Percentiles rank a stretch among this genome's conserved stretches.
These are phyloP conservation scores for Ogataea pini DNA, from an alignment of 805 yeast genomes.

Conservation along the genomic window DNA sequence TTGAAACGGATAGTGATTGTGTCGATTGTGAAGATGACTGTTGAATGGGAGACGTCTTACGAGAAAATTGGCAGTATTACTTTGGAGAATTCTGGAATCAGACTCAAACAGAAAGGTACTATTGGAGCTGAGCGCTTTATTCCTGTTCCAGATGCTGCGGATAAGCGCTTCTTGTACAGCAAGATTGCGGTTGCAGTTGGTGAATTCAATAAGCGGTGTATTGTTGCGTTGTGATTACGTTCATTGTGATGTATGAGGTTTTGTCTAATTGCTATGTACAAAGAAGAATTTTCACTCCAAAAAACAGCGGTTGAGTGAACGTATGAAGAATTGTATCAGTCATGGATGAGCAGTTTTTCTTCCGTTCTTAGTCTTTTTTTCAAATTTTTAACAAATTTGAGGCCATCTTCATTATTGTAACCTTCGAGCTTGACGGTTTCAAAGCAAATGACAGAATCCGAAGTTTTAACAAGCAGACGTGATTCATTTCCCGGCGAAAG, in stretches of 20 bases:
- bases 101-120: conserved; percentile 51
- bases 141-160: conserved; percentile 69
- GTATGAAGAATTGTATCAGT: no score
- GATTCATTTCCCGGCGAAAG: conserved; percentile 2
- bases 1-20: conserved; percentile 68
- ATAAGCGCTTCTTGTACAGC: conserved; percentile 65
- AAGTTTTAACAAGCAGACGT: conserved; percentile 42
- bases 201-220: conserved; percentile 62
- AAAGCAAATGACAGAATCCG: conserved; percentile 43
- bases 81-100: conserved; percentile 77
- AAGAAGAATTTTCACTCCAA: background rate
- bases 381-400: conserved; percentile 44
- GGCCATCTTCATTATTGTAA: conserved; percentile 46
- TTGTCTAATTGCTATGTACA: background rate
- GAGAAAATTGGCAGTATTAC: conserved; percentile 68
- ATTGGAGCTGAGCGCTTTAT: conserved; percentile 55
- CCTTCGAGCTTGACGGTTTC: conserved; percentile 55
- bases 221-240: conserved; percentile 26
- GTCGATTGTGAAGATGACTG: conserved; percentile 56
- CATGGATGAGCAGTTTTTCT: conserved; percentile 3
- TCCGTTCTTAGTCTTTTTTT: conserved; percentile 47
- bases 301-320: no score
- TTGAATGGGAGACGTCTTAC: conserved; percentile 73
- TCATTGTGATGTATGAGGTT: background rate
- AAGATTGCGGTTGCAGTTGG: conserved; percentile 79